phyloP scores from a whole-genome alignment of 163 green algal species.

The Trebouxia gelatinosa region DNA sequence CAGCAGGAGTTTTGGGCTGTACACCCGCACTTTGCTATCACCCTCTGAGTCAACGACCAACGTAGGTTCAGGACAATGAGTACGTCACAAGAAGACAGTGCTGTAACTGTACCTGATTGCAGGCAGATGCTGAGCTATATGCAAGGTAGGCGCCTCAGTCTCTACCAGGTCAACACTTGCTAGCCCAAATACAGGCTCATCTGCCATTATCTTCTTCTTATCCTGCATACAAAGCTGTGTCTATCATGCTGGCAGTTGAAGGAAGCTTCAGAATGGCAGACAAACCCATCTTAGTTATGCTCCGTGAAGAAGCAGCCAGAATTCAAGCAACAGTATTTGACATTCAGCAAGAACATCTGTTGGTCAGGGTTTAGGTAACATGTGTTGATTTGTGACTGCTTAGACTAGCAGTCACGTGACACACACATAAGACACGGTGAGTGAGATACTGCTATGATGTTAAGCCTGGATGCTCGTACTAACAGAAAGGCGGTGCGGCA shows the following conservation, averaged over 20 bases:
- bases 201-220: conserved; percentile 49
- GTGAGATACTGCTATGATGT: background rate
- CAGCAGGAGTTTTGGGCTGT: too few relatives aligned
- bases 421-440: background rate
- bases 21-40: too few relatives aligned
- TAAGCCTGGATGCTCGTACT: background rate
- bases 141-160: conserved; percentile 56
- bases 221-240: background rate
- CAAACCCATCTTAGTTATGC: background rate
- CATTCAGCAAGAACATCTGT: background rate
- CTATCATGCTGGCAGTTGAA: background rate
- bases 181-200: conserved; percentile 70
- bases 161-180: conserved; percentile 74
- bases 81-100: too few relatives aligned
- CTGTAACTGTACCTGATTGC: conserved; percentile 69
- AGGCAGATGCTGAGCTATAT: conserved; percentile 80
- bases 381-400: background rate
- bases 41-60: too few relatives aligned
- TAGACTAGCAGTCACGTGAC: background rate
- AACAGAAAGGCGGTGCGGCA: background rate
- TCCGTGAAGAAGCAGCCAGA: background rate
- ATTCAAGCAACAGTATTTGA: background rate
- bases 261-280: background rate
- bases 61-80: too few relatives aligned
- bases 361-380: too few relatives aligned